Evolutionary conservation across 495 filamentous ascomycete genomes (phyloP).

Genomic region (Rusavskia elegans): DNA sequence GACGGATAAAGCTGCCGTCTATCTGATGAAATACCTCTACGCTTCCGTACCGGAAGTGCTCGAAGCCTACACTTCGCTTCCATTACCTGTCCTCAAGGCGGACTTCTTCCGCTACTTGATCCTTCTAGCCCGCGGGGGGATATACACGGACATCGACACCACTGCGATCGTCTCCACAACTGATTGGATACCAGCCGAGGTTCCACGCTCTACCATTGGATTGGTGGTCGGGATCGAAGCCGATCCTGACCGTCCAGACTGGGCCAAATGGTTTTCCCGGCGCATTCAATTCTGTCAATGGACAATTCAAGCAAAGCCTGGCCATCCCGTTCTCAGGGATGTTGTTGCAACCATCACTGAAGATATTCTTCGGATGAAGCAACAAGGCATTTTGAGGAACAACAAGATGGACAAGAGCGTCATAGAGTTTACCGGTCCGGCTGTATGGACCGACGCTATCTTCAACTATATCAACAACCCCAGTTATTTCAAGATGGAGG

Average conservation of each 20-base stretch:
- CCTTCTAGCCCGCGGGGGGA: slow-evolving; percentile 79
- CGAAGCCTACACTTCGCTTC: slow-evolving; percentile 80
- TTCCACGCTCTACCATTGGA: slow-evolving; percentile 63
- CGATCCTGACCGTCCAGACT: slow-evolving; percentile 83
- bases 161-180: slow-evolving; percentile 63
- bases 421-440: slow-evolving; percentile 94
- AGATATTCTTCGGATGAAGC: slow-evolving; percentile 63
- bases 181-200: slow-evolving; percentile 70
- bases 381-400: slow-evolving; percentile 44
- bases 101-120: slow-evolving; percentile 98
- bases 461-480: slow-evolving; percentile 90
- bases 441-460: slow-evolving; percentile 83
- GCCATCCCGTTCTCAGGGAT: slow-evolving; percentile 80
- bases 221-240: slow-evolving; percentile 91
- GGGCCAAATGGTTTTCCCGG: slow-evolving; percentile 90
- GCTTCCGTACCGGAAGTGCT: slow-evolving; percentile 74
- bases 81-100: slow-evolving; percentile 79
- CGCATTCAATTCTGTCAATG: slow-evolving; percentile 97
- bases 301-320: slow-evolving; percentile 93
- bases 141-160: slow-evolving; percentile 97
- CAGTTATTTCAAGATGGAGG: slow-evolving; percentile 70
- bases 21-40: slow-evolving; percentile 75
- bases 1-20: slow-evolving; percentile 69
- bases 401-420: slow-evolving; percentile 58
- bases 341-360: slow-evolving; percentile 75